Base-by-base conservation (phyloP, 495 filamentous ascomycete species). In the Talaromyces ruber region DNA sequence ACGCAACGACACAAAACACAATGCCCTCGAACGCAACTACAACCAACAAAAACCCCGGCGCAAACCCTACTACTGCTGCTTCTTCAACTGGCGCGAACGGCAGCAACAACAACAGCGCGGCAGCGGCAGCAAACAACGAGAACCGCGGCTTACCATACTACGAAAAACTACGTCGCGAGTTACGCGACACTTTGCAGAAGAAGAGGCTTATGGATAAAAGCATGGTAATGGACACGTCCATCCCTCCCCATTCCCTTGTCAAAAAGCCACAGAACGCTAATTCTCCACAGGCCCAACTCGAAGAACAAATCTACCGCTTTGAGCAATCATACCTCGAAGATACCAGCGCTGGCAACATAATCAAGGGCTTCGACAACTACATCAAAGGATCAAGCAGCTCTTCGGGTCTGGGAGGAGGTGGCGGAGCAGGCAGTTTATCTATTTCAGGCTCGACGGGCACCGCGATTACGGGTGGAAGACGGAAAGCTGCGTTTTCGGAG, bases 291-390 rank as follows among this genome's bases (percentile, higher is more conserved):
- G 74, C 78, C 54, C 71, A 79, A 64, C 77, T 88, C 58, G 94
- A 98, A 79, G 91, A 96, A 55, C 82, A 83, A 67, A 98, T 98
- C 70, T 86, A 78, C 72, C 85, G 88, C 61, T 86, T 87, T 68
- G 94, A 98, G 72, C 84, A 88, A 59, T 82, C 86, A 16, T 98
- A 98, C 74, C 85, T 98, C 50, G 92, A 96, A 73, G 91, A 92
- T 65, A 96, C 91, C 16, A 89, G 88, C 24, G 81, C 81, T 47
- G 94, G 94, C 18, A 98, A 98, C 77, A 98, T 98, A 69, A 92
- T 98, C 75, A 90, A 87, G 64, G 94, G 94, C 45, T 98, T 98
- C 74, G 94, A 98, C 70, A 93, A 89, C 66, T 98, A 97, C 74
- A 93, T 96, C 77, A 98, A 98, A 70, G 91, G 91, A 54, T 82